Evolutionary conservation across 768 basidiomycete species (phyloP).

Genomic region (Auricularia cornea): DNA sequence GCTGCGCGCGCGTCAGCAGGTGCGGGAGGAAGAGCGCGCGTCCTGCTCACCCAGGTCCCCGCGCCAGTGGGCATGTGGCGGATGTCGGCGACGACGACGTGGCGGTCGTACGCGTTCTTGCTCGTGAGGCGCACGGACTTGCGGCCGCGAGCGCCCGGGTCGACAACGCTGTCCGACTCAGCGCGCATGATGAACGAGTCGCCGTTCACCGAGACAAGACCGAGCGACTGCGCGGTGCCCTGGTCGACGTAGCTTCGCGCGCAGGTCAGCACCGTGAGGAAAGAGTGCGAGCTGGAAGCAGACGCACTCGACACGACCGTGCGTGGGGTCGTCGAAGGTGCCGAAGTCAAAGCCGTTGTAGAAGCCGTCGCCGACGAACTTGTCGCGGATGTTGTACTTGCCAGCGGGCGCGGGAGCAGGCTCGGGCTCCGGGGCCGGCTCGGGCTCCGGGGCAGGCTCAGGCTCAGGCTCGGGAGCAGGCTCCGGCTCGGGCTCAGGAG

Average conservation of each 20-base stretch:
- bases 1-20: no score
- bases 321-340: slow-evolving; percentile 11
- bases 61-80: slow-evolving; percentile 12
- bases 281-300: neutral
- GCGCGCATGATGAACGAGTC: slow-evolving; percentile 11
- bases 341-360: slow-evolving; percentile 17
- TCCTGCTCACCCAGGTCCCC: no score
- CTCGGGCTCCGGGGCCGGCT: no score
- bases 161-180: slow-evolving; percentile 7
- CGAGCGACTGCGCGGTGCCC: slow-evolving; percentile 2
- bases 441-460: neutral
- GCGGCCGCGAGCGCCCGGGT: slow-evolving; percentile 9
- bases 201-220: slow-evolving; percentile 1
- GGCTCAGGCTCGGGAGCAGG: neutral
- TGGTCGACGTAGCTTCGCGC: slow-evolving; percentile 7
- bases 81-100: slow-evolving; percentile 7
- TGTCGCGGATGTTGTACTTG: slow-evolving; percentile 13
- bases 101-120: slow-evolving; percentile 10
- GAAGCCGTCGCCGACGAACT: slow-evolving; percentile 34
- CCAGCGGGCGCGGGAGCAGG: neutral
- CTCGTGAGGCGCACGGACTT: slow-evolving; percentile 11
- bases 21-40: no score
- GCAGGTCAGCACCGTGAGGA: neutral
- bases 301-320: slow-evolving; percentile 9
- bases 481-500: neutral